Evolutionary conservation across 352 stramenopile genomes (phyloP).

Genomic region (Globisporangium yorkense): DNA sequence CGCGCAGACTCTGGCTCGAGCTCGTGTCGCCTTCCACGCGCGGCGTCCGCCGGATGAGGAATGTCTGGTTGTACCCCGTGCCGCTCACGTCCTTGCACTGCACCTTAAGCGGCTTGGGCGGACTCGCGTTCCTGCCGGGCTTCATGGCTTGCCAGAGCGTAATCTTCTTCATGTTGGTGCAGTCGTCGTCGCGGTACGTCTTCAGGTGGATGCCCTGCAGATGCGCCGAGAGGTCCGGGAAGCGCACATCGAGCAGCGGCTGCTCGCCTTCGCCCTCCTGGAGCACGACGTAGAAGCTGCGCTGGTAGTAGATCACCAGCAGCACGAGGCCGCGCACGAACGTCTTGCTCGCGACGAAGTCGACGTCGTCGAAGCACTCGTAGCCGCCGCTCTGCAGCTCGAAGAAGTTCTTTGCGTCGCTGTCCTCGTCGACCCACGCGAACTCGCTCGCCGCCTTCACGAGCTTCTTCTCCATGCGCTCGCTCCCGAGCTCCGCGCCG

Average conservation of each 20-base stretch:
- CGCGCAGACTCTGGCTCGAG: constrained; percentile 51
- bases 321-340: constrained; percentile 81
- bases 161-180: constrained; percentile 89
- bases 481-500: constrained; percentile 72
- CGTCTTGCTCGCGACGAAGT: constrained; percentile 85
- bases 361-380: constrained; percentile 79
- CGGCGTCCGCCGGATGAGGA: constrained; percentile 70
- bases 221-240: constrained; percentile 88
- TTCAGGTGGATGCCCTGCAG: constrained; percentile 88
- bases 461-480: constrained; percentile 83
- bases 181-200: constrained; percentile 72
- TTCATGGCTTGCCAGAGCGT: constrained; percentile 87
- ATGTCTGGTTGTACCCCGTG: constrained; percentile 79
- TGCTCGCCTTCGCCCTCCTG: constrained; percentile 88
- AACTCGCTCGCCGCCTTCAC: constrained; percentile 80
- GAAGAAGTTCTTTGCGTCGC: constrained; percentile 84
- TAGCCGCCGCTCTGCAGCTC: constrained; percentile 89
- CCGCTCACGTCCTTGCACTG: constrained; percentile 82
- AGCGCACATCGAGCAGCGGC: constrained; percentile 92
- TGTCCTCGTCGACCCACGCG: constrained; percentile 88
- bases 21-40: constrained; percentile 19
- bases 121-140: constrained; percentile 47
- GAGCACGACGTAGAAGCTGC: constrained; percentile 90
- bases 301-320: constrained; percentile 79
- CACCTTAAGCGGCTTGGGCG: constrained; percentile 72